A percentile compares a stretch with the other conserved stretches of the same genome.
Conservation (phyloP, 176 grass and related monocot species). For the Bolboschoenus planiculmis region DNA sequence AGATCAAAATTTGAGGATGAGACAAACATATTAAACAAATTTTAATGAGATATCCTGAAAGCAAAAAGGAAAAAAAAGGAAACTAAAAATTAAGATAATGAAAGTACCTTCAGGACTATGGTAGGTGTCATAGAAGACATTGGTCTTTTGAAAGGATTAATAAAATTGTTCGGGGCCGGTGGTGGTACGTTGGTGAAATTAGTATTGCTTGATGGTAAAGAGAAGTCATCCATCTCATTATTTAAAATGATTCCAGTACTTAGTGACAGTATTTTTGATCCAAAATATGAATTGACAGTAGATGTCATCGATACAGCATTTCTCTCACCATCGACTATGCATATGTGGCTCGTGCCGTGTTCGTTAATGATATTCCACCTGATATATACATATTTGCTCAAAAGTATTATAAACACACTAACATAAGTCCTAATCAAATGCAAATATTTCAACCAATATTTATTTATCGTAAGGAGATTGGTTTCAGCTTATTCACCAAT, state of each 20-base stretch:
- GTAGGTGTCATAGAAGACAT: constrained; percentile 81
- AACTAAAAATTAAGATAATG: background rate
- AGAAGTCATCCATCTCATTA: constrained; percentile 99
- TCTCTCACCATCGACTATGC: constrained; percentile 56
- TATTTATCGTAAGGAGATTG: background rate
- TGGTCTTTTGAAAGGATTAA: constrained; percentile 70
- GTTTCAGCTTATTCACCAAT: background rate
- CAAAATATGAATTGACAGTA: constrained; percentile 80
- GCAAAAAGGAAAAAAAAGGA: background rate
- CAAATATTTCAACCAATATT: background rate
- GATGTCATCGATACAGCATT: constrained; percentile 84
- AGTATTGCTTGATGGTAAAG: constrained; percentile 42
- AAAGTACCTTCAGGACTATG: constrained; percentile 58
- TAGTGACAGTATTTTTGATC: constrained; percentile 63
- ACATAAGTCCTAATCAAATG: background rate
- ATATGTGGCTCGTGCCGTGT: constrained; percentile 86
- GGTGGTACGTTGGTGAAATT: constrained; percentile 32
- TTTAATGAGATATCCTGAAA: background rate
- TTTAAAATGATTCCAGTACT: constrained; percentile 79
- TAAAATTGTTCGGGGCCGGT: constrained; percentile 68
- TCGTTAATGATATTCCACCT: constrained; percentile 89
- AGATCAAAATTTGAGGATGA: background rate
- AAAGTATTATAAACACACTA: background rate
- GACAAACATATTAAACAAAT: background rate
- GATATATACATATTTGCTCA: constrained; percentile 6